Base-by-base conservation (phyloP, 768 basidiomycete species). In the Rhodotorula graminis region DNA sequence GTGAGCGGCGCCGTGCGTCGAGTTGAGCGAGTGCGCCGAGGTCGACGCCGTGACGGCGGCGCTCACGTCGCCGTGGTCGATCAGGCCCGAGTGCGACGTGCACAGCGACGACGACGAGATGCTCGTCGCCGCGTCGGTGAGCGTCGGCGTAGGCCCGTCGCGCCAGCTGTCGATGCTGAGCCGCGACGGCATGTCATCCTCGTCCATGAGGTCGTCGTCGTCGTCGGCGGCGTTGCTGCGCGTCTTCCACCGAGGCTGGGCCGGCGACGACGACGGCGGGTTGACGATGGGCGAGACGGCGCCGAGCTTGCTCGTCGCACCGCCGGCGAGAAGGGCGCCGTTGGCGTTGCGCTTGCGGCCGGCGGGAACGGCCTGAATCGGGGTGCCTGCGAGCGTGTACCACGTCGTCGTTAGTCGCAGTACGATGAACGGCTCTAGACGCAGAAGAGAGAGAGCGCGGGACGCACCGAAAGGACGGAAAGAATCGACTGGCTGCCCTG, bases 341-440 rank as follows among this genome's bases (percentile, higher is more conserved):
- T 77, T 77, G 12, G 76, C 76, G 62, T 75, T 78, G 8, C 76
- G 66, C 53, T 76, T 76, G 3, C 75, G 58, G 9, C 73, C 76
- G 50, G 67, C 19, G 37, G 33, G 37, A 0, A 52, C 27, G 19
- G 42, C 31, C 23, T 61, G 60, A 1, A 61, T 21, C 3, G 67
- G 71, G 1, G 71, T 69, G 6, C 63, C 71, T 72, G 62, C 1
- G 25, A 3, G 10, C 23, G 50, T 11, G 25, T 2, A 37, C 9
- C 37, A 37, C 9, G 37, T 9, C 37, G 37, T 37, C 37, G 37
- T 37, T 9, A 21, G 9, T 21, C 47, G 2, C 19, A 50, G 50
- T 27, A 4, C 23, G 25, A 23, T 9, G 19, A 8, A 23, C 11
- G 25, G 23, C 23, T 5, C 8, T 5, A 11, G 23, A 11, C 9